A percentile compares a stretch with the other conserved stretches of the same genome.
Conservation (phyloP, 208 protist genomes). For the Trichomonas tenax region DNA sequence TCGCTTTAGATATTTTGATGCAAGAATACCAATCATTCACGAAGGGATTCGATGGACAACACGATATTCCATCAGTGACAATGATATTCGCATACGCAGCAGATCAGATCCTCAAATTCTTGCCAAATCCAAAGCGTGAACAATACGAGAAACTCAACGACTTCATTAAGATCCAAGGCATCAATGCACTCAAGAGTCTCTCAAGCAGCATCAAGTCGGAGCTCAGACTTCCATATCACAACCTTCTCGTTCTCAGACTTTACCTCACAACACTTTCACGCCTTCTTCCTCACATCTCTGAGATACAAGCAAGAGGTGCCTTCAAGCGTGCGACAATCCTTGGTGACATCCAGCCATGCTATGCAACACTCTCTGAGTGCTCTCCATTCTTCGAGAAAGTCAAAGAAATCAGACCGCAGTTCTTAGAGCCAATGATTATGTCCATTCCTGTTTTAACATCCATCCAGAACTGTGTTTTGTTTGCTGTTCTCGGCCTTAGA, state of each 20-base stretch:
- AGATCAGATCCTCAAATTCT: background rate
- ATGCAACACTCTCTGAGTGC: background rate
- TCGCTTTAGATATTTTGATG: background rate
- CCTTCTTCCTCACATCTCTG: background rate
- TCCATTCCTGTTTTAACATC: background rate
- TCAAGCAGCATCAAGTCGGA: background rate
- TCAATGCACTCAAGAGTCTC: background rate
- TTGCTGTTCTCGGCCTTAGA: background rate
- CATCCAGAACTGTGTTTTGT: background rate
- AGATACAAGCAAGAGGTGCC: background rate
- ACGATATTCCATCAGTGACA: background rate
- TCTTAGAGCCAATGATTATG: background rate
- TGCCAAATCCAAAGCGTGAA: background rate
- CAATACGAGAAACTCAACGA: background rate
- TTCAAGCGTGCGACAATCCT: background rate
- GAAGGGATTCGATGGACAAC: background rate
- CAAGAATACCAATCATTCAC: background rate
- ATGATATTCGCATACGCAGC: background rate
- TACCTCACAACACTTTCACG: background rate
- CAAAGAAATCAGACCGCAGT: background rate
- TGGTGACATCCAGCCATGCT: background rate
- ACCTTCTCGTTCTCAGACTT: background rate
- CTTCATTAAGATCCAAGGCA: background rate
- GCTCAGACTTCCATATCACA: background rate
- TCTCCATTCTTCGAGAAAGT: background rate